Evolutionary conservation across 148 eudicot genomes (phyloP), one percentile per base, ranked within the genome.

Genomic region (Chenopodium suecicum): DNA sequence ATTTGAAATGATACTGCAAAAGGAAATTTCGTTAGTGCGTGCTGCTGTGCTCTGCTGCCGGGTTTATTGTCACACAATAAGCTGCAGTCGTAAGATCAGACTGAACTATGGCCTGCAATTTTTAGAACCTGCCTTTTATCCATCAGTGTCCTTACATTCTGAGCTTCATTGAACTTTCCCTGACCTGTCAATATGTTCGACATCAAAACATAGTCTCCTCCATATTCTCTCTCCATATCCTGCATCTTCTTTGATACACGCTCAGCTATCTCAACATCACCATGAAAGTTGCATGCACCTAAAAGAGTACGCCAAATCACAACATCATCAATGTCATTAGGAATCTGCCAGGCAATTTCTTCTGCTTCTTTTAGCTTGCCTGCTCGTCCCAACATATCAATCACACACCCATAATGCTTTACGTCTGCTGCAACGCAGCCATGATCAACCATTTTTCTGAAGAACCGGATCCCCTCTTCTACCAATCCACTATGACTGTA

Each of bases 231-330:
- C 81, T 91, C 94, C 79, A 90, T 83, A 72, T 86, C 90, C 81
- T 82, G 82, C 37, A 90, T 89, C 83, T 81, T 88, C 77, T 74
- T 79, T 41, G 85, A 78, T 48, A 87, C 88, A 44, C 89, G 82
- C 84, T 87, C 84, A 64, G 91, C 93, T 83, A 87, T 82, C 74
- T 90, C 89, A 31, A 71, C 85, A 73, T 88, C 52, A 47, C 89
- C 89, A 89, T 90, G 88, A 64, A 86, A 82, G 50, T 88, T 89
- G 82, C 97, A 93, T 48, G 93, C 92, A 69, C 94, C 92, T 52
- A 93, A 83, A 56, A 91, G 89, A 7, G 97, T 90, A 78, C 97
- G 86, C 97, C 94, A 93, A 82, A 93, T 83, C 20, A 91, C 85
- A 48, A 81, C 93, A 86, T 80, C 85, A 41, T 75, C 76, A 47